These are phyloP conservation scores for Wickerhamomyces mucosus DNA, from an alignment of 805 yeast genomes.

Conservation along the genomic window DNA sequence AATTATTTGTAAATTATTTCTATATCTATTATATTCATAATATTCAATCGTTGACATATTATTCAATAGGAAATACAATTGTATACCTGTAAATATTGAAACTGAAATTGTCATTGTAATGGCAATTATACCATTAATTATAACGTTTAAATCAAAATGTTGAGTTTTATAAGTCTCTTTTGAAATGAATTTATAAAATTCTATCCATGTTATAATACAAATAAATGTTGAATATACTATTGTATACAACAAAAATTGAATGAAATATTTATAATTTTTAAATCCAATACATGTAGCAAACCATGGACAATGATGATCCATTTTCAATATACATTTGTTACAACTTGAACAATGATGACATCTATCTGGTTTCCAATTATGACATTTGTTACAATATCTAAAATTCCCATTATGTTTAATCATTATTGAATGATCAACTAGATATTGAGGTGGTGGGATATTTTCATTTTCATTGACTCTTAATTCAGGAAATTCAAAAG, in stretches of 20 bases:
- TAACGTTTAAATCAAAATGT: constrained; percentile 45
- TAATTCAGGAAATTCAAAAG: constrained; percentile 44
- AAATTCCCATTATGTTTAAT: constrained; percentile 52
- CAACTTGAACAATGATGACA: constrained; percentile 80
- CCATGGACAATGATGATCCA: constrained; percentile 98
- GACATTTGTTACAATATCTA: constrained; percentile 63
- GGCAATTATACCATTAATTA: constrained; percentile 49
- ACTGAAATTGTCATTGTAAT: constrained; percentile 48
- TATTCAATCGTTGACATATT: constrained; percentile 82
- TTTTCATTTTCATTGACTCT: constrained; percentile 19
- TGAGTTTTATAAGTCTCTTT: constrained; percentile 29
- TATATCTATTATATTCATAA: constrained; percentile 42
- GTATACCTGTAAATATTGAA: constrained; percentile 44
- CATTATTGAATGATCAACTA: constrained; percentile 31
- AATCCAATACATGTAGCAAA: constrained; percentile 83
- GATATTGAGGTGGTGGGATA: constrained; percentile 33
- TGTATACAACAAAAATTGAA: constrained; percentile 59
- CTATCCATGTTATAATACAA: constrained; percentile 28
- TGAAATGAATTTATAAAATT: constrained; percentile 40
- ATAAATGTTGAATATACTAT: constrained; percentile 37
- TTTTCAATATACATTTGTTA: constrained; percentile 57
- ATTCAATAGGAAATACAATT: constrained; percentile 44
- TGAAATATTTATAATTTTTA: constrained; percentile 67
- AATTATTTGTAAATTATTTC: constrained; percentile 27
- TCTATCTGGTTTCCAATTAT: constrained; percentile 75